Evolutionary conservation across 805 yeast genomes (phyloP), one percentile per base, ranked within the genome.

Genomic region (Starmera amethionina): DNA sequence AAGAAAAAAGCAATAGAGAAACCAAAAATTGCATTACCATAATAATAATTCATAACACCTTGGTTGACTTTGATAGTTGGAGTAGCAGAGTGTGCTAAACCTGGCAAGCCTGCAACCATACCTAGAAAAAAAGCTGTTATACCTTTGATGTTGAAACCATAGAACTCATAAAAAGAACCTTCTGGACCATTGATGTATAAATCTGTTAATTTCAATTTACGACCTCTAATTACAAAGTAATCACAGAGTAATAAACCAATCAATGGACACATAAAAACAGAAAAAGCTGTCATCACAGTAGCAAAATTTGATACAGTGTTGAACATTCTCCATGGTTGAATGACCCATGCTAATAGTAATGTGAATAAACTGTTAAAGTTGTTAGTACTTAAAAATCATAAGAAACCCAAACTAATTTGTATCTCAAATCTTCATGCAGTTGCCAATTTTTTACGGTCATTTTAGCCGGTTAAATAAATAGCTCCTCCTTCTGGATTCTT

Each of bases 321-420:
- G 27, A 58, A 54, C 27, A 67, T 53, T 31, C 53, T 54, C 73
- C 73, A 68, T 10, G 73, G 73, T 43, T 62, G 64, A 28, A 58
- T 47, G 11, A 53, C 55, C 56, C 63, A 57, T n/a, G 56, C 44
- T n/a, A 58, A 34, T n/a, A 57, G 34, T 12, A 65, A 50, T 10
- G 54, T 56, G 34, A 67, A 34, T 37, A 54, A 48, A 13, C 68
- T 22, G 27, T 22, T 5, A 7, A 8, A 22, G 5, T 8, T 22
- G 27, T 22, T 22, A 22, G 27, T 22, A 22, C 9, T 22, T 22
- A 22, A 22, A 22, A 22, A 22, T 22, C 27, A 22, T 22, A 6
- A 22, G 5, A 22, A 22, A 4, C 27, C 18, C n/a, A n/a, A n/a
- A n/a, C n/a, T n/a, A 22, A 22, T 22, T 22, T 22, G 27, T 22